These are phyloP conservation scores for Pseudogymnoascus sp. DNA, from an alignment of 2,329 filamentous ascomycete species.

Conservation along the genomic window DNA sequence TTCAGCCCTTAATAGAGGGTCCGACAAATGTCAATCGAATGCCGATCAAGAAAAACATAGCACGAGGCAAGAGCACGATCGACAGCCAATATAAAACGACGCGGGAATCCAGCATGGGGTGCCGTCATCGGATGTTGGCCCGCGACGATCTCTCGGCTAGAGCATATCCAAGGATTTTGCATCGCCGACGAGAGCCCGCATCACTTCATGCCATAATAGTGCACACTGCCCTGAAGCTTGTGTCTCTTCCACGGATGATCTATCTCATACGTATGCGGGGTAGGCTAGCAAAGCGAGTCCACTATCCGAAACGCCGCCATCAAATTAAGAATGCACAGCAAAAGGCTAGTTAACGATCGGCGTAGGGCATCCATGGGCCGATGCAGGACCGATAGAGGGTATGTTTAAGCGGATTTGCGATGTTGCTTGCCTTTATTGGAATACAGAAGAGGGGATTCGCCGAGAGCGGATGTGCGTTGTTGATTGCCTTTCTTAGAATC, in stretches of 20 bases:
- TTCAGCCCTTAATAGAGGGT: not conserved
- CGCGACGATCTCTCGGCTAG: not conserved
- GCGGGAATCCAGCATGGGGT: too few relatives aligned
- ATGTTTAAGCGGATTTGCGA: not conserved
- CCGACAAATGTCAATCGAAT: not conserved
- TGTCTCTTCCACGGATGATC: not conserved
- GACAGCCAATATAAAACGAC: not conserved
- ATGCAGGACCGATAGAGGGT: not conserved
- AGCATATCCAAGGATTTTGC: not conserved
- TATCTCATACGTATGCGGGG: not conserved
- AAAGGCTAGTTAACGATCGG: not conserved
- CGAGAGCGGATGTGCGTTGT: too few relatives aligned
- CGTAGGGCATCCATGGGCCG: not conserved
- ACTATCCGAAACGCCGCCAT: not conserved
- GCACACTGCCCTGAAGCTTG: not conserved
- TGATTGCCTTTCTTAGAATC: too few relatives aligned
- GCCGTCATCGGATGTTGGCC: not conserved
- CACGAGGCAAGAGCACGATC: not conserved
- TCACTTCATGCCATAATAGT: not conserved
- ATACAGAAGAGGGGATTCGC: not conserved
- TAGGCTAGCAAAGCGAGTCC: not conserved
- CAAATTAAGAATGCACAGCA: not conserved
- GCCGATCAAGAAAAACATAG: not conserved
- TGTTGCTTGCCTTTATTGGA: not conserved
- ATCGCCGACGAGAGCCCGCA: not conserved